A percentile compares a stretch with the other conserved stretches of the same genome.
phyloP scores from a whole-genome alignment of 2,329 filamentous ascomycete species.

The Aureobasidium sp. region DNA sequence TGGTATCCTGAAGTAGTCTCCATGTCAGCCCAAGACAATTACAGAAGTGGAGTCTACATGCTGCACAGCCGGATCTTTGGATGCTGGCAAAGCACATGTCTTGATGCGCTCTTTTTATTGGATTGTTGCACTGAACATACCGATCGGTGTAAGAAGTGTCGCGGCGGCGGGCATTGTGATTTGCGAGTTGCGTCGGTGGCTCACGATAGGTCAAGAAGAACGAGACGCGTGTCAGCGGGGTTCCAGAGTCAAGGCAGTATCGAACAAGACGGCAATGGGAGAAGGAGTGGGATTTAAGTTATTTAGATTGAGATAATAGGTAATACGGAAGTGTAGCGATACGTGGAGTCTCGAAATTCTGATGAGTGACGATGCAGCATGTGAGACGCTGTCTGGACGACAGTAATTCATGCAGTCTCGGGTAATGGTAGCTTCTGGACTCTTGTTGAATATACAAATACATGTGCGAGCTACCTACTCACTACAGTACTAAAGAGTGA shows the following conservation, averaged over 20 bases:
- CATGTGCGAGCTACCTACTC: not conserved
- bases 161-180: conserved; percentile 11
- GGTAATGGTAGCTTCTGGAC: not conserved
- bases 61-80: not conserved
- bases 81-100: not conserved
- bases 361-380: not conserved
- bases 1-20: conserved; percentile 37
- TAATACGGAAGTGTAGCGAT: not conserved
- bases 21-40: conserved; percentile 3
- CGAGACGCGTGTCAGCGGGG: not conserved
- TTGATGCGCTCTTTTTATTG: not conserved
- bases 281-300: not conserved
- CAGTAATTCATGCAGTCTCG: not conserved
- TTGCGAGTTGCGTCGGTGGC: conserved; percentile 7
- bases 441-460: not conserved
- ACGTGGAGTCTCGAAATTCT: not conserved
- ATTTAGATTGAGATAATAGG: not conserved
- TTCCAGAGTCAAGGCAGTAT: not conserved
- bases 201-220: not conserved
- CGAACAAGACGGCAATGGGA: not conserved
- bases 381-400: not conserved
- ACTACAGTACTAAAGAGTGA: not conserved
- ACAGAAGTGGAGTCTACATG: not conserved
- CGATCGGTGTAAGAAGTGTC: conserved; percentile 13
- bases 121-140: conserved; percentile 1